Percentiles rank a stretch among this genome's conserved stretches.
Evolutionary conservation across 2,329 filamentous ascomycete species (phyloP).

Genomic region (Fusarium falciforme): DNA sequence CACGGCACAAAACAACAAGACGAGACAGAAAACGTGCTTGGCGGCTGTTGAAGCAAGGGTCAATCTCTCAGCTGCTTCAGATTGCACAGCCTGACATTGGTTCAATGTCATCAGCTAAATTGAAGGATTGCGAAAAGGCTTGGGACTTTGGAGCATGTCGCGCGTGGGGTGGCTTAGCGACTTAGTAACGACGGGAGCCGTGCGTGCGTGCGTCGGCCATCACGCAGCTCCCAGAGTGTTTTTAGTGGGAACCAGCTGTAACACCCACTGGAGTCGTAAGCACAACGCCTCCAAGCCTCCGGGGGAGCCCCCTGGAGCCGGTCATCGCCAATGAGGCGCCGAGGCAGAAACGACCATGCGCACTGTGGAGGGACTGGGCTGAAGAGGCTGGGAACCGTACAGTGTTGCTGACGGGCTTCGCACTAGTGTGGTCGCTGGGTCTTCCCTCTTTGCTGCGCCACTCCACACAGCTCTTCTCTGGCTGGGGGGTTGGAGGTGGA

Average conservation of each 20-base stretch:
- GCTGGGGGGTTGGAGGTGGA: neutral
- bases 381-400: neutral
- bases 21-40: neutral
- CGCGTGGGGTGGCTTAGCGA: constrained; percentile 16
- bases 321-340: constrained; percentile 5
- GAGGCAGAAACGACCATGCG: constrained; percentile 13
- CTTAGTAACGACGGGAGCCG: constrained; percentile 13
- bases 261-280: constrained; percentile 34
- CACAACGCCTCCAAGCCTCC: constrained; percentile 30
- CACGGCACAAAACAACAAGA: neutral
- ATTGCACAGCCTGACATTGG: constrained; percentile 18
- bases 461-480: neutral
- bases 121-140: constrained; percentile 26
- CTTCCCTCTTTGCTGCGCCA: constrained; percentile 28
- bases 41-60: neutral
- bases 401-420: neutral
- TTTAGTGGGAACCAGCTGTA: constrained; percentile 38
- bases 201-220: neutral
- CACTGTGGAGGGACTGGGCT: constrained; percentile 4
- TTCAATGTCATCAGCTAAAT: constrained; percentile 4
- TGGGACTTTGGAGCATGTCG: constrained; percentile 6
- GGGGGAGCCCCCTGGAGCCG: neutral
- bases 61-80: constrained; percentile 13
- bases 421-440: constrained; percentile 12
- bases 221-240: neutral